Evolutionary conservation across 768 basidiomycete genomes (phyloP).

Genomic region (Lentinula guzmanii): DNA sequence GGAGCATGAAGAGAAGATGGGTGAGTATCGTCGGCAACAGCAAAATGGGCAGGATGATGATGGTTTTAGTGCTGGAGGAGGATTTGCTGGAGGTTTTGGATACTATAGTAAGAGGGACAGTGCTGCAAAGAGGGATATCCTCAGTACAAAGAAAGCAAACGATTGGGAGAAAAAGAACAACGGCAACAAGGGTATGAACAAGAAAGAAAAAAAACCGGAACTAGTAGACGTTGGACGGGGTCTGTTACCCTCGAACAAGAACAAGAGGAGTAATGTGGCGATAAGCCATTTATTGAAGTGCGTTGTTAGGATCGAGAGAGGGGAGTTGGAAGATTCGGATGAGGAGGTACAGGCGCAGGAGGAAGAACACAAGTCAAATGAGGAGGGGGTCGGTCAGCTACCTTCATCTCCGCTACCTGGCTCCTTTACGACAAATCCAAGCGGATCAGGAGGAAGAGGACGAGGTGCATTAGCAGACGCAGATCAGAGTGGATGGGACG

Average conservation of each 20-base stretch:
- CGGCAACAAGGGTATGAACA: not conserved
- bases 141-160: not conserved
- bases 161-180: not conserved
- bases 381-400: not conserved
- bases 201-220: not conserved
- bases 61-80: not conserved
- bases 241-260: slow-evolving; percentile 77
- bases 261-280: slow-evolving; percentile 66
- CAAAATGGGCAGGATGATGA: not conserved
- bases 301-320: slow-evolving; percentile 71
- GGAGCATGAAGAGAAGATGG: not conserved
- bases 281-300: slow-evolving; percentile 78
- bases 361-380: not conserved
- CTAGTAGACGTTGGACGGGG: slow-evolving; percentile 7
- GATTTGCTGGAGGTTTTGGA: not conserved
- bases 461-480: not conserved
- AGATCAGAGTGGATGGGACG: not conserved
- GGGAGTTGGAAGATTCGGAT: slow-evolving; percentile 24
- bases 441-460: not conserved
- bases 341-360: slow-evolving; percentile 37
- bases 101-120: not conserved
- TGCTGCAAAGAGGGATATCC: not conserved
- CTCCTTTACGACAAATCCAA: not conserved
- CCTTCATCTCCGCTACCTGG: not conserved
- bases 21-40: not conserved